Evolutionary conservation across 257 asterid genomes (phyloP), one percentile per base, ranked within the genome.

Genomic region (Anisodus acutangulus): DNA sequence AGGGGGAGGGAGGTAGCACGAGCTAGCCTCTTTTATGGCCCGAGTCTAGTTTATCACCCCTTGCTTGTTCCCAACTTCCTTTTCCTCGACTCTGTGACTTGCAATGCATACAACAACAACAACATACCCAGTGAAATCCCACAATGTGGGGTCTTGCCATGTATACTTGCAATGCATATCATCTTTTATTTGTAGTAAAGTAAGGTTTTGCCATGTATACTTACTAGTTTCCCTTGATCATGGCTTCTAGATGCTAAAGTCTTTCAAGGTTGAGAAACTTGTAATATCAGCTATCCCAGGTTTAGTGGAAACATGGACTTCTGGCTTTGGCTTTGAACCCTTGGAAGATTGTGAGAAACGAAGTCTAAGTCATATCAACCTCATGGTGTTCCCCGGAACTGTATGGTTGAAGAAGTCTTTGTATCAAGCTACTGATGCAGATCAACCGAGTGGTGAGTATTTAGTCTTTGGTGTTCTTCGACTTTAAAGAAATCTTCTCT

Each of bases 351-450:
- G 88, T 8, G 99, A 96, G 87, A 93, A 78, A 85, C 91, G 37
- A 70, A 86, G 90, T 76, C 88, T 96, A 35, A 92, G 97, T 86
- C 84, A 90, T 85, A 83, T 87, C 83, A 96, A 90, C 90, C 92
- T 97, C 26, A 95, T 95, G 98, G 98, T 97, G 62, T 97, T 97
- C 85, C 98, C 98, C 17, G 98, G 98, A 80, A 82, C 97, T 1
- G 90, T 95, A 59, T 95, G 98, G 98, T 88, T 97, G 87, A 93
- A 91, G 92, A 97, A 93, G 90, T 79, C 79, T 57, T 60, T 94
- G 85, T 89, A 72, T 72, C 88, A 86, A 54, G 86, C 76, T 78
- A 81, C 81, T 55, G 58, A 81, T 69, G 31, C 82, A 3, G 85
- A 72, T 63, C 87, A 88, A 82, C 80, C 8, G 83, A 85, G 49